Evolutionary conservation across 495 filamentous ascomycete species (phyloP).

Genomic region (Daldinia decipiens): DNA sequence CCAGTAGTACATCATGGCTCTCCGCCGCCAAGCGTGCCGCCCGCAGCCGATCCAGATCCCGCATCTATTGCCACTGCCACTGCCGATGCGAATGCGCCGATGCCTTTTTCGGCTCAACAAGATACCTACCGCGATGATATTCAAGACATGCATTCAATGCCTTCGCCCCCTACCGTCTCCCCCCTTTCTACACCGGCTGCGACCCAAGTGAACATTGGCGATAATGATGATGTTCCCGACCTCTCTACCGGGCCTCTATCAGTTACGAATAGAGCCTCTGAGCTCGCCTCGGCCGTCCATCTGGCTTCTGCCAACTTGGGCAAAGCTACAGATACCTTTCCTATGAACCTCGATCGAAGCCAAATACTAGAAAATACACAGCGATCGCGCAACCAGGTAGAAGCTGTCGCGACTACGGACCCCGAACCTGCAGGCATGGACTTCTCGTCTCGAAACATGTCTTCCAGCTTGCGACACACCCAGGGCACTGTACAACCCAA

Average conservation of each 20-base stretch:
- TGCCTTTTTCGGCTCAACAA: slow-evolving; percentile 12
- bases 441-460: slow-evolving; percentile 40
- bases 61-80: slow-evolving; percentile 12
- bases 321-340: slow-evolving; percentile 34
- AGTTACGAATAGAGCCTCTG: slow-evolving; percentile 37
- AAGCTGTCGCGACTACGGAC: slow-evolving; percentile 49
- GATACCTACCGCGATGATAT: slow-evolving; percentile 31
- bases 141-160: slow-evolving; percentile 43
- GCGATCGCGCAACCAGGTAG: slow-evolving; percentile 34
- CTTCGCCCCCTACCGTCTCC: slow-evolving; percentile 48
- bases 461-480: slow-evolving; percentile 29
- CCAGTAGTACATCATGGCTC: slow-evolving; percentile 19
- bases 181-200: slow-evolving; percentile 49
- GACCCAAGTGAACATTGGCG: slow-evolving; percentile 45
- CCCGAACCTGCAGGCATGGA: slow-evolving; percentile 40
- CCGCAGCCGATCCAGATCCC: slow-evolving; percentile 20
- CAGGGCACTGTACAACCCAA: slow-evolving; percentile 46
- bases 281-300: slow-evolving; percentile 30
- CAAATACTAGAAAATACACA: slow-evolving; percentile 26
- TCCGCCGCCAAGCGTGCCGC: slow-evolving; percentile 21
- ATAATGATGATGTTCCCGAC: slow-evolving; percentile 42
- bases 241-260: slow-evolving; percentile 36
- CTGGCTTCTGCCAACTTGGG: slow-evolving; percentile 23
- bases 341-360: slow-evolving; percentile 32
- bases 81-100: slow-evolving; percentile 38